phyloP scores from a whole-genome alignment of 192 early-diverging fungal species.

The Diversispora eburnea region DNA sequence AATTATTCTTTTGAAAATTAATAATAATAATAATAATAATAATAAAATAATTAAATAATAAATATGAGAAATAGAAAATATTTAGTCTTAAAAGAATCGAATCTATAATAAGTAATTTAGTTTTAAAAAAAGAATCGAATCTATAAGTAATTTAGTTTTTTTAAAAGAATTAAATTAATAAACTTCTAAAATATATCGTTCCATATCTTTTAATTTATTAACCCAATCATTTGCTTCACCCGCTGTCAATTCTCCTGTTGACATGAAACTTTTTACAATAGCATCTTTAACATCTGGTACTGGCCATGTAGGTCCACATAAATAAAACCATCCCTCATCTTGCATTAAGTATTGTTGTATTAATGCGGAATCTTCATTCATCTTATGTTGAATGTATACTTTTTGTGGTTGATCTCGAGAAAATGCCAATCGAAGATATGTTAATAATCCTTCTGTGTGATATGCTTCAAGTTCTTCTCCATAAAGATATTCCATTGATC shows the following conservation, averaged over 20 bases:
- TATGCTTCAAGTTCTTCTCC: constrained; percentile 97
- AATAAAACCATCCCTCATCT: constrained; percentile 82
- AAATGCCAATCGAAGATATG: constrained; percentile 86
- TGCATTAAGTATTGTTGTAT: constrained; percentile 73
- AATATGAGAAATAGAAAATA: too few species aligned
- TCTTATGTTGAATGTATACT: constrained; percentile 96
- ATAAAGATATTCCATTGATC: constrained; percentile 91
- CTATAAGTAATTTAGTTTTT: background rate
- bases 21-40: too few species aligned
- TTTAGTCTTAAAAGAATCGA: too few species aligned
- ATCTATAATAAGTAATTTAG: too few species aligned
- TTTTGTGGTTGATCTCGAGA: constrained; percentile 92
- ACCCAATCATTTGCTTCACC: constrained; percentile 68
- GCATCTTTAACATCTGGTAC: constrained; percentile 93
- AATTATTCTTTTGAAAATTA: too few species aligned
- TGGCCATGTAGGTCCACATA: constrained; percentile 98
- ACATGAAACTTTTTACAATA: constrained; percentile 71
- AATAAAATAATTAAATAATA: too few species aligned
- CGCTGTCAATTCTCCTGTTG: constrained; percentile 53
- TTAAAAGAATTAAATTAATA: constrained; percentile 45
- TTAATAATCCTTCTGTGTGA: constrained; percentile 83
- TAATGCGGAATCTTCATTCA: constrained; percentile 77
- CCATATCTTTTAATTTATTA: constrained; percentile 89
- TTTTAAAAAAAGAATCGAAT: background rate
- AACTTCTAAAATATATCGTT: constrained; percentile 91